Evolutionary conservation across 768 basidiomycete species (phyloP).

Genomic region (Amylocystis lapponica): DNA sequence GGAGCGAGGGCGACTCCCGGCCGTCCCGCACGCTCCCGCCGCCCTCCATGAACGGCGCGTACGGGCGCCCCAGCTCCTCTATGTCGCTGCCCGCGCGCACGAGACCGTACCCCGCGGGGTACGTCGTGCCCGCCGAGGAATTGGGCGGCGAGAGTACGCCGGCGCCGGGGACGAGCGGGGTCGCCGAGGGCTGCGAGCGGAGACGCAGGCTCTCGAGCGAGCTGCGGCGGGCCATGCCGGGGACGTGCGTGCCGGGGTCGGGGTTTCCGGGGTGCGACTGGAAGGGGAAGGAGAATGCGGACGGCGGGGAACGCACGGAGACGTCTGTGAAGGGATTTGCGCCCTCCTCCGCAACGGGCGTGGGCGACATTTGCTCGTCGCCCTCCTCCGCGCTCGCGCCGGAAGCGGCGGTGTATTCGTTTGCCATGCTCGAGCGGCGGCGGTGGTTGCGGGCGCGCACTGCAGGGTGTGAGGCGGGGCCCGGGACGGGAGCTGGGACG

Average conservation of each 20-base stretch:
- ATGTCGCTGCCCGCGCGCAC: conserved; percentile 9
- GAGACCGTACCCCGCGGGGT: conserved; percentile 17
- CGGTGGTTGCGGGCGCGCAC: conserved; percentile 20
- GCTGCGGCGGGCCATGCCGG: conserved; percentile 33
- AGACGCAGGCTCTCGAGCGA: conserved; percentile 25
- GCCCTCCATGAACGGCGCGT: conserved; percentile 53
- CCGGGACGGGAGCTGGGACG: conserved; percentile 6
- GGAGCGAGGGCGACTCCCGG: conserved; percentile 15
- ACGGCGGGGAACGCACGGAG: conserved; percentile 31
- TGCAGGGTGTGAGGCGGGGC: conserved; percentile 14
- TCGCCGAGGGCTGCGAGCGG: conserved; percentile 2
- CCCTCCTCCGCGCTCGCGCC: conserved; percentile 1
- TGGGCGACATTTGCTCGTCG: conserved; percentile 7
- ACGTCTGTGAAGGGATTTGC: conserved; percentile 4
- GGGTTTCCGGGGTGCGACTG: conserved; percentile 63
- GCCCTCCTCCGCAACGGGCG: too few relatives aligned
- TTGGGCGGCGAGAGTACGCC: neutral
- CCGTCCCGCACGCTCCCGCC: conserved; percentile 22
- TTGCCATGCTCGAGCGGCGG: conserved; percentile 12
- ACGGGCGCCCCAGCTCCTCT: conserved; percentile 28
- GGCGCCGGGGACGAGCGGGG: neutral
- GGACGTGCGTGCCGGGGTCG: conserved; percentile 45
- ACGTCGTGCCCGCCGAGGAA: conserved; percentile 9
- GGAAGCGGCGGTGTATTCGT: conserved; percentile 11
- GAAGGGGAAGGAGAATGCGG: conserved; percentile 43